Evolutionary conservation across 2,329 filamentous ascomycete genomes (phyloP), one percentile per base, ranked within the genome.

Genomic region (Aspergillus sclerotialis): DNA sequence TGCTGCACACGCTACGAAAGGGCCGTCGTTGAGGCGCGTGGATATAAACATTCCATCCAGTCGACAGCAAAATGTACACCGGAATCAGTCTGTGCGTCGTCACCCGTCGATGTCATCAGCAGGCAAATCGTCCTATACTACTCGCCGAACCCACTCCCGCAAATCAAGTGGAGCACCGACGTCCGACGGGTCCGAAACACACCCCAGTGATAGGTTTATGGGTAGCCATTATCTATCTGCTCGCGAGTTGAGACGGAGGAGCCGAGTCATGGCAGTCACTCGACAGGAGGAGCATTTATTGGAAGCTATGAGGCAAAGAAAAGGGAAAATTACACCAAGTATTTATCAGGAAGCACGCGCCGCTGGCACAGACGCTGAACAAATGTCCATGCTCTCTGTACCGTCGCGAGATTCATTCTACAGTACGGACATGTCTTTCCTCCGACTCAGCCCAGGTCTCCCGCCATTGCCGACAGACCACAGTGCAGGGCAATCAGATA

Each of bases 201-300:
- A 47, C 13, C 42, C 42, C 18, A 32, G 27, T 25, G 49, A 52
- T 14, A 44, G 48, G 8, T 48, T 51, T 29, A 46, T 48, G 9
- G 28, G 45, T 33, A 27, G 39, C 37, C 7, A 49, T 5, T 32
- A 34, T 7, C 15, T 37, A 13, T 39, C 55, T 2, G 49, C 46
- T 18, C 52, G 50, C 29, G 49, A 59, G 36, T 43, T 46, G 11
- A 58, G 63, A 38, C 52, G 63, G 32, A 57, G 65, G 40, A 68
- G 66, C 39, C 61, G 65, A 27, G 52, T 72, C 13, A 72, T 75
- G 54, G 64, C 68, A 10, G 70, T 75, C 16, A 75, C 71, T 0
- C 58, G 67, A 35, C 70, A 73, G 47, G 71, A 75, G 50, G 68
- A 73, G 40, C 58, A 65, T 26, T 56, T 74, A 1, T 52, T 75